Conservation (phyloP, 768 basidiomycete genomes). For the Mycena galericulata region DNA sequence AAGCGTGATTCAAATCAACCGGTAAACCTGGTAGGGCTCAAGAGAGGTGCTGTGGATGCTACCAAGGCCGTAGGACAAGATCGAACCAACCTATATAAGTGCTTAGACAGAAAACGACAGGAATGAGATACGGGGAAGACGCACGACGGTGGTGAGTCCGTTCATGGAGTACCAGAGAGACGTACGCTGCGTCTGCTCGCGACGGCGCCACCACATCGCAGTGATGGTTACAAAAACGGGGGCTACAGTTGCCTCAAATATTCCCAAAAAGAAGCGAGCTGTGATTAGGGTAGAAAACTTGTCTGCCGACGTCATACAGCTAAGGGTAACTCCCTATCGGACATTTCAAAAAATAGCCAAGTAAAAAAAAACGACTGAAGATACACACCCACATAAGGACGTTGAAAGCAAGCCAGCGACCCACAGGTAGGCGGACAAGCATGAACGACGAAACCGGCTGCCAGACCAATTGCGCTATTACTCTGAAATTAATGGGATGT, state of each 20-base stretch:
- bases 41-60: conserved; percentile 26
- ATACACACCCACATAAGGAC: conserved; percentile 47
- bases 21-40: conserved; percentile 29
- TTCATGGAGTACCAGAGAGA: conserved; percentile 35
- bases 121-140: neutral
- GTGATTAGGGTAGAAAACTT: conserved; percentile 27
- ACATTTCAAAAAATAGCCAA: neutral
- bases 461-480: conserved; percentile 33
- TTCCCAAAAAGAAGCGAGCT: conserved; percentile 34
- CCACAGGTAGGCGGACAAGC: conserved; percentile 42
- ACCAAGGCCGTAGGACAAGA: conserved; percentile 31
- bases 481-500: neutral
- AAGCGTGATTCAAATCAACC: neutral
- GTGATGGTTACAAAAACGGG: conserved; percentile 36
- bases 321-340: conserved; percentile 27
- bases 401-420: conserved; percentile 44
- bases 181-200: conserved; percentile 33
- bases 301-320: conserved; percentile 30
- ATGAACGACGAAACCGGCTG: conserved; percentile 36
- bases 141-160: conserved; percentile 31
- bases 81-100: conserved; percentile 25
- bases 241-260: conserved; percentile 33
- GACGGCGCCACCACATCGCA: conserved; percentile 37
- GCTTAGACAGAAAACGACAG: neutral
- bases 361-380: neutral